Evolutionary conservation across 169 alveolate species (phyloP).

Genomic region (Babesia bovis): DNA sequence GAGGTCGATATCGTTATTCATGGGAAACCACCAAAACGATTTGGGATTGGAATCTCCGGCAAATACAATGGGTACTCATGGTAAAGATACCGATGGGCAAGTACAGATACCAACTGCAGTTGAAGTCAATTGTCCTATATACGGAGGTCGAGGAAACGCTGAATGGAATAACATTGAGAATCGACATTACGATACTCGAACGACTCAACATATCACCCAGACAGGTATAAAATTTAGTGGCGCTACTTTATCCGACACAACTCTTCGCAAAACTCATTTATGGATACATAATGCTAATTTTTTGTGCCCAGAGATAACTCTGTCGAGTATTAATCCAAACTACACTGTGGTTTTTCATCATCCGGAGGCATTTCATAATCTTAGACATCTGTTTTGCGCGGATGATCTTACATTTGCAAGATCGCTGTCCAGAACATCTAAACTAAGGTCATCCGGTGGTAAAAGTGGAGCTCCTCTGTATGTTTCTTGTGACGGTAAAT

Average conservation of each 20-base stretch:
- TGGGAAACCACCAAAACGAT: background rate
- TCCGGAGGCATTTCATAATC: slow-evolving; percentile 35
- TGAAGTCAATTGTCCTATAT: background rate
- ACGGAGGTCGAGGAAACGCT: background rate
- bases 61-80: background rate
- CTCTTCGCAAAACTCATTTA: no score
- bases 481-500: slow-evolving; percentile 61
- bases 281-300: no score
- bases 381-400: slow-evolving; percentile 50
- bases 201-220: background rate
- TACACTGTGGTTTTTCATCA: slow-evolving; percentile 29
- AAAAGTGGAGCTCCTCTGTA: slow-evolving; percentile 67
- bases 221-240: background rate
- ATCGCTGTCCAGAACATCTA: slow-evolving; percentile 46
- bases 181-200: background rate
- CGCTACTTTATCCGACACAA: background rate
- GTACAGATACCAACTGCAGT: background rate
- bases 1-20: no score
- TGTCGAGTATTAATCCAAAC: background rate
- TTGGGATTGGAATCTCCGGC: background rate
- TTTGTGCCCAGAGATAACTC: background rate
- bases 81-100: no score
- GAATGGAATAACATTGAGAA: background rate
- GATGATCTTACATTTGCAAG: slow-evolving; percentile 52
- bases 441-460: slow-evolving; percentile 50